Base-by-base conservation (phyloP, 2,329 filamentous ascomycete species). In the Metarhizium humberi region DNA sequence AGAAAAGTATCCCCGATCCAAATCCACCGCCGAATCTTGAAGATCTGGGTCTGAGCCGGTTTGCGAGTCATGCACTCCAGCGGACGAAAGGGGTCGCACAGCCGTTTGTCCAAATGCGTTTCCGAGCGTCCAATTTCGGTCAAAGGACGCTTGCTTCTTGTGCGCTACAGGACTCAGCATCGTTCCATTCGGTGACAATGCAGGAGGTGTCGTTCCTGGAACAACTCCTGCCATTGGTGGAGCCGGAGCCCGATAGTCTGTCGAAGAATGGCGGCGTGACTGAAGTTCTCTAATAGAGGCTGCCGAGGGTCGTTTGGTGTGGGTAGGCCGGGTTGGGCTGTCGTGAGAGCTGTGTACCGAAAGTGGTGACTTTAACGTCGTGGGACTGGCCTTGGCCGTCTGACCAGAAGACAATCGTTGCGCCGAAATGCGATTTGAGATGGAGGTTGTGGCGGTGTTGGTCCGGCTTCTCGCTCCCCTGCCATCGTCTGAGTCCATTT, bases 1-100 rank as follows among this genome's bases (percentile, higher is more conserved):
- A 7, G 92, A 96, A 66, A 96, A 96, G 69, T 97, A 97, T 29
- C 92, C 92, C 40, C 90, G 82, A 64, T 97, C 94, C 16, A 90
- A 70, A 58, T 95, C 88, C 29, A 75, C 70, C 16, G 73, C 72
- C 8, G 75, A 75, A 57, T 81, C 78, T 58, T 75, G 75, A 14
- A 72, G 63, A 13, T 73, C 68, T 14, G 69, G 62, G 16, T 72
- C 72, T 2, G 73, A 71, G 20, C 45, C 52, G 25, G 65, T 65
- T 25, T 69, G 68, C 51, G 72, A 53, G 6, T 80, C 78, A 34
- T 77, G 74, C 36, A 78, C 64, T 14, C 77, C 79, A 16, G 78
- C 71, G 3, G 79, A 80, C 4, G 80, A 82, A 20, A 81, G 66
- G 4, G 80, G 80, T 7, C 79, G 71, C 50, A 43, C 8, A 14